Evolutionary conservation across 768 basidiomycete species (phyloP), one percentile per base, ranked within the genome.

Genomic region (Mycena olivaceomarginata): DNA sequence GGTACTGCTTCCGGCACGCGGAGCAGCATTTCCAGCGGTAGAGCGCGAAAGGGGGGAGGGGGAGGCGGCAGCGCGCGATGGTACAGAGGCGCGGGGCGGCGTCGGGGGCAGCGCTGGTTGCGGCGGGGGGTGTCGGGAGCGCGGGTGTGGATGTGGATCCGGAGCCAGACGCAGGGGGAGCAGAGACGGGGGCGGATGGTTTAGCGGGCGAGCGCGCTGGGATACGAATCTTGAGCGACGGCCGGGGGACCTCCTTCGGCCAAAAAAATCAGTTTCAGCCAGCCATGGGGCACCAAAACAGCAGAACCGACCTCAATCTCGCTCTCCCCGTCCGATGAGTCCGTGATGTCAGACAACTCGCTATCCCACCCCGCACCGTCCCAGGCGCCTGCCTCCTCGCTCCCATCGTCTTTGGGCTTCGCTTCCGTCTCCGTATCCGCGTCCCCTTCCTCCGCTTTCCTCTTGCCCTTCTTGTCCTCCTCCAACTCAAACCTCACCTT

Each of bases 1-100:
- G 78, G 66, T 76, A 79, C 45, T 74, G 75, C 51, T 70, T 74
- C 39, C 78, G 75, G 46, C 78, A 79, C 22, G 78, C 22, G 48
- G 72, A 41, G 39, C 78, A 79, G 60, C 78, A 79, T 22, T 79
- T 79, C 78, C 78, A 79, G 53, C 78, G 78, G 62, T 79, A 79
- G 2, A 60, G 37, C 16, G 78, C 18, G 43, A 56, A 46, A 20
- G 75, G 69, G 10, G 75, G 78, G 7, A 79, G 53, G 5, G 78
- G 78, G 13, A 46, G 64, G 39, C 78, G 78, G 41, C 78, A 79
- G 40, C 78, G 78, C 13, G 68, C 68, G 65, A 79, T 79, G 31
- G 78, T 79, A 45, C 78, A 79, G 66, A 74, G 59, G 43, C 78
- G 78, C 62, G 41, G 74, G 18, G 20, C 39, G 18, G 20, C 39